Evolutionary conservation across 805 yeast species (phyloP), one percentile per base, ranked within the genome.

Genomic region (Wickerhamiella dianesei): DNA sequence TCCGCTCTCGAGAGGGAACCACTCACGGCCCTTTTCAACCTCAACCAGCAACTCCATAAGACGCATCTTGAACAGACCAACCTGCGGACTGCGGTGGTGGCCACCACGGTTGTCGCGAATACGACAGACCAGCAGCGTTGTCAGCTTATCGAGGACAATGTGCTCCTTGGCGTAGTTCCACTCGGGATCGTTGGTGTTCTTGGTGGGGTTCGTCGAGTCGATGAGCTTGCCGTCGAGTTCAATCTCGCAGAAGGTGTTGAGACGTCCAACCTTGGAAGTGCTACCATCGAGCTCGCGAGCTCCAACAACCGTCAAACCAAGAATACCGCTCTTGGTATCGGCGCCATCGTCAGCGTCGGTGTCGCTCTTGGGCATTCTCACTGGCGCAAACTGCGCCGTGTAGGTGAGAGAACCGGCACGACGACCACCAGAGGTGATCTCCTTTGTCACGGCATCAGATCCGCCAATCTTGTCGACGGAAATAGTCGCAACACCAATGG

Each of bases 251-350:
- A 70, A 83, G 1, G 87, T 69, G 3, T 83, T 65, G 5, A 74
- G 67, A 48, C 77, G 76, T 21, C 76, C 77, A 22, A 73, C 75
- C 40, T 64, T 53, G 21, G 64, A 56, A 44, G 59, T 52, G 19
- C 59, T 56, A 37, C 66, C 61, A 49, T 69, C 74, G 14, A 69
- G 59, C 40, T 66, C 75, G 65, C 85, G 76, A 21, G 82, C 80
- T 54, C 77, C 82, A 25, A 68, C 59, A 43, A 84, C 64, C 50
- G 79, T 81, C 54, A 89, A 66, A 57, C 79, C 73, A 18, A 81
- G 77, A 56, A 94, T 79, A 72, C 99, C 99, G 14, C 96, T 86
- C 66, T 89, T 89, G 61, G 85, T 75, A 54, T 86, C 96, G 41
- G 95, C 95, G 41, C 94, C 83, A 18, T 50, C 50, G 13, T 36